phyloP scores from a whole-genome alignment of 2,329 filamentous ascomycete species.

The Hyphodiscus sp. region DNA sequence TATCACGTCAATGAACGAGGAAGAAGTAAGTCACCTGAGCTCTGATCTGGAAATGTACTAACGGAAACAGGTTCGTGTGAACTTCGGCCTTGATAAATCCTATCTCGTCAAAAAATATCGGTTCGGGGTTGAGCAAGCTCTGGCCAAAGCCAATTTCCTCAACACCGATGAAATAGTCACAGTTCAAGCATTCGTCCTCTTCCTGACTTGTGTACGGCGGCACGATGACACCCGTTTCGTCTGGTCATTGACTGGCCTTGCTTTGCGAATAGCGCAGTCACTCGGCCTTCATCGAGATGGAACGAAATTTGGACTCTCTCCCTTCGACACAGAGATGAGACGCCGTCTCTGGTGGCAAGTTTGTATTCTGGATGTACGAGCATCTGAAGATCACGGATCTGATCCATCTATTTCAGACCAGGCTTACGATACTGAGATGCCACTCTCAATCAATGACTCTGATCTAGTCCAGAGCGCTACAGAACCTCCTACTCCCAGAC shows the following conservation, averaged over 20 bases:
- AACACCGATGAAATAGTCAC: constrained; percentile 47
- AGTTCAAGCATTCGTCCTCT: constrained; percentile 49
- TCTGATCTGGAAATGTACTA: not conserved
- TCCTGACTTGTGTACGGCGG: constrained; percentile 47
- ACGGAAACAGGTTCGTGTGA: constrained; percentile 22
- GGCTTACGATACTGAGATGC: constrained; percentile 51
- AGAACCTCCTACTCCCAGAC: constrained; percentile 16
- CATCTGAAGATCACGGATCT: constrained; percentile 57
- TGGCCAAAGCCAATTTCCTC: constrained; percentile 48
- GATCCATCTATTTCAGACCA: constrained; percentile 52
- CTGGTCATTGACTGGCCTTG: constrained; percentile 53
- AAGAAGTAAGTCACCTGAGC: constrained; percentile 23
- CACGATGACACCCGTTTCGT: constrained; percentile 36
- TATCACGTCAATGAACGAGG: constrained; percentile 35
- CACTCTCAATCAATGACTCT: constrained; percentile 42
- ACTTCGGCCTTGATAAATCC: constrained; percentile 37
- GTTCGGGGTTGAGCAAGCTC: constrained; percentile 47
- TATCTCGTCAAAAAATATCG: constrained; percentile 42
- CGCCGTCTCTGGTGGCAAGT: constrained; percentile 55
- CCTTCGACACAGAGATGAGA: constrained; percentile 56
- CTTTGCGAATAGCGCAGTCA: constrained; percentile 52
- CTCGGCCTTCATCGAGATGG: constrained; percentile 56
- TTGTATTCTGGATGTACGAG: constrained; percentile 52
- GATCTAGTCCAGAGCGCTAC: constrained; percentile 36
- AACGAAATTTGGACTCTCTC: constrained; percentile 44